phyloP scores from a whole-genome alignment of 306 rosid species.

The Sesbania bispinosa region DNA sequence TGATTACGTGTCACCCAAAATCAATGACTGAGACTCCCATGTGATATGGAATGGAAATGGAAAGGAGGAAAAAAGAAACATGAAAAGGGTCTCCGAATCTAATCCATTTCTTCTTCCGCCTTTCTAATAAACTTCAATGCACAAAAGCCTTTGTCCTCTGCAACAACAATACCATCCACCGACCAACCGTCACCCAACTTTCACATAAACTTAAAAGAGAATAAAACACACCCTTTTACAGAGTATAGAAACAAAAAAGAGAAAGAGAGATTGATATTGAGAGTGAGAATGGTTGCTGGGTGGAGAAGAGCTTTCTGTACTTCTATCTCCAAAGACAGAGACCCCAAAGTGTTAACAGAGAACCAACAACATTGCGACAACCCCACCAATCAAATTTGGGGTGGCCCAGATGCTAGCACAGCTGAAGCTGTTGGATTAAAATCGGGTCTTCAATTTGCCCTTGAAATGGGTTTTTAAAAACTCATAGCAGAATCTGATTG shows the following conservation, averaged over 20 bases:
- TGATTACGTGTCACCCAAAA: too few species aligned
- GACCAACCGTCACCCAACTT: not conserved
- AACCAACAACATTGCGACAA: slow-evolving; percentile 42
- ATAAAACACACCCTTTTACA: not conserved
- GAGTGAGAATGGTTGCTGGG: slow-evolving; percentile 68
- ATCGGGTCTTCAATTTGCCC: too few species aligned
- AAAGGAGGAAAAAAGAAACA: slow-evolving; percentile 32
- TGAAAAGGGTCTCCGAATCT: slow-evolving; percentile 33
- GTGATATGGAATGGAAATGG: slow-evolving; percentile 40
- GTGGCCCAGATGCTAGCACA: too few species aligned
- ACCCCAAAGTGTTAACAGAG: slow-evolving; percentile 35
- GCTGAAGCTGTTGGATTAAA: too few species aligned
- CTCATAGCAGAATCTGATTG: too few species aligned
- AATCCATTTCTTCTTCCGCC: slow-evolving; percentile 30
- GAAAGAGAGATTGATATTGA: not conserved
- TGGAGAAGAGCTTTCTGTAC: slow-evolving; percentile 99
- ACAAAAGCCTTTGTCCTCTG: not conserved
- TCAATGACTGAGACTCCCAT: too few species aligned
- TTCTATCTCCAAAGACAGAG: slow-evolving; percentile 63
- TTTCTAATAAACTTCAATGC: slow-evolving; percentile 31
- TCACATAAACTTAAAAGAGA: not conserved
- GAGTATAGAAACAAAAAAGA: not conserved
- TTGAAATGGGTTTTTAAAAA: too few species aligned
- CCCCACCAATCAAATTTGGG: slow-evolving; percentile 32
- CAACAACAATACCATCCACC: not conserved